phyloP scores from a whole-genome alignment of 2,329 filamentous ascomycete species.

The Dothideomycetes sp. region DNA sequence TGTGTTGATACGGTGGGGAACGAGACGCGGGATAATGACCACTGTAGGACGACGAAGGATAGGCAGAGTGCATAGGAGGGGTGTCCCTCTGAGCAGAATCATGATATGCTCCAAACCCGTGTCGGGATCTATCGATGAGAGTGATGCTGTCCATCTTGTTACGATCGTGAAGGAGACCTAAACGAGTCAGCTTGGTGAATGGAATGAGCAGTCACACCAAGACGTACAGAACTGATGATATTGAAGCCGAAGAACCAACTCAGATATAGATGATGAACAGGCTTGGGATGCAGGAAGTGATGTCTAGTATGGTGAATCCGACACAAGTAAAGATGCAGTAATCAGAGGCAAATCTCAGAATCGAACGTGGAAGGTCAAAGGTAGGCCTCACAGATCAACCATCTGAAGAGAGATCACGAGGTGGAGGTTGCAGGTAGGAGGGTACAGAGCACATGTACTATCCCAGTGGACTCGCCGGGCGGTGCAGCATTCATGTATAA shows the following conservation, averaged over 20 bases:
- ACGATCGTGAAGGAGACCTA: neutral
- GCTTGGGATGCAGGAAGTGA: neutral
- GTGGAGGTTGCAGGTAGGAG: conserved; percentile 9
- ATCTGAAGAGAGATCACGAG: conserved; percentile 7
- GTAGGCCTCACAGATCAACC: conserved; percentile 2
- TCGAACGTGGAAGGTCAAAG: neutral
- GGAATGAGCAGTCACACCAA: neutral
- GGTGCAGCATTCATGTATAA: conserved; percentile 13
- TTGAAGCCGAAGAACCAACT: neutral
- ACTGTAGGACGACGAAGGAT: conserved; percentile 1
- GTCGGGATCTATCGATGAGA: conserved; percentile 6
- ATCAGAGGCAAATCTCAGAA: neutral
- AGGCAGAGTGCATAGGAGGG: conserved; percentile 4
- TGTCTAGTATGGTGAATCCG: neutral
- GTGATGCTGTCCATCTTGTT: conserved; percentile 7
- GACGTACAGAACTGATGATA: neutral
- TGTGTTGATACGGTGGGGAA: conserved; percentile 24
- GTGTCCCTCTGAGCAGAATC: conserved; percentile 5
- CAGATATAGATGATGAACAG: neutral
- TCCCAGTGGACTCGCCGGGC: conserved; percentile 3
- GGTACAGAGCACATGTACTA: conserved; percentile 10
- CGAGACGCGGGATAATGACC: conserved; percentile 5
- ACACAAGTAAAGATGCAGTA: neutral
- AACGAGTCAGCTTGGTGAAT: neutral
- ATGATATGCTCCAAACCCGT: conserved; percentile 9